Conservation (phyloP, 371 early-diverging fungal species). For the Circinella umbellata region DNA sequence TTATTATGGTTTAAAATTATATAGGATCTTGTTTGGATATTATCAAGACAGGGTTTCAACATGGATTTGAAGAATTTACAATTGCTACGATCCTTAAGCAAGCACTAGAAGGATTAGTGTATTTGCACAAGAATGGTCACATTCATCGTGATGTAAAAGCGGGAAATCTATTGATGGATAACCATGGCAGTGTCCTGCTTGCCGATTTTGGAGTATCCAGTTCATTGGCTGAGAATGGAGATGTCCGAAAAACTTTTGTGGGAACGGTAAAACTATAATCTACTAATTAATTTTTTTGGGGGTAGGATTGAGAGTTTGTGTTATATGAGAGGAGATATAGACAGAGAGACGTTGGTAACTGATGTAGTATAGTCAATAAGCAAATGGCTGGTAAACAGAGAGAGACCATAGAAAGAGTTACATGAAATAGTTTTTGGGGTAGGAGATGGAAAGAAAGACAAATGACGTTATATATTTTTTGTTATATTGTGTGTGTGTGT, state of each 20-base stretch:
- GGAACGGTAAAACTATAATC: slow-evolving; percentile 60
- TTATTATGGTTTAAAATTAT: neutral
- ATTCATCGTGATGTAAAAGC: slow-evolving; percentile 95
- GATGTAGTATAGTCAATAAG: too few species aligned
- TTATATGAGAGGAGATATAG: too few species aligned
- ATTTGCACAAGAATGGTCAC: slow-evolving; percentile 86
- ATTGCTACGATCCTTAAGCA: slow-evolving; percentile 90
- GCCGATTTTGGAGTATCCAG: slow-evolving; percentile 93
- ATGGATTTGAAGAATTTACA: slow-evolving; percentile 83
- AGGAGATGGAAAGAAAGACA: neutral
- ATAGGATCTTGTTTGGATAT: slow-evolving; percentile 84
- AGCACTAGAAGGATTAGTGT: slow-evolving; percentile 82
- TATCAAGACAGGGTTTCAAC: slow-evolving; percentile 81
- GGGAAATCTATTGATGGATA: slow-evolving; percentile 86
- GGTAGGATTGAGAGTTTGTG: too few species aligned
- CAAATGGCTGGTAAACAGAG: neutral
- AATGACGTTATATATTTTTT: slow-evolving; percentile 13
- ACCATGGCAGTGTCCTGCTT: slow-evolving; percentile 81
- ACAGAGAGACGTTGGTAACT: too few species aligned
- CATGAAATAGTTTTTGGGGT: too few species aligned
- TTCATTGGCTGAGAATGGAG: slow-evolving; percentile 80
- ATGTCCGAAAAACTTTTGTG: slow-evolving; percentile 88
- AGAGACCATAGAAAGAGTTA: neutral
- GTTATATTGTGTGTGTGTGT: too few species aligned
- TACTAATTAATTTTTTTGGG: too few species aligned